Base-by-base conservation (phyloP, 352 stramenopile species). In the Pythium sukuiense region DNA sequence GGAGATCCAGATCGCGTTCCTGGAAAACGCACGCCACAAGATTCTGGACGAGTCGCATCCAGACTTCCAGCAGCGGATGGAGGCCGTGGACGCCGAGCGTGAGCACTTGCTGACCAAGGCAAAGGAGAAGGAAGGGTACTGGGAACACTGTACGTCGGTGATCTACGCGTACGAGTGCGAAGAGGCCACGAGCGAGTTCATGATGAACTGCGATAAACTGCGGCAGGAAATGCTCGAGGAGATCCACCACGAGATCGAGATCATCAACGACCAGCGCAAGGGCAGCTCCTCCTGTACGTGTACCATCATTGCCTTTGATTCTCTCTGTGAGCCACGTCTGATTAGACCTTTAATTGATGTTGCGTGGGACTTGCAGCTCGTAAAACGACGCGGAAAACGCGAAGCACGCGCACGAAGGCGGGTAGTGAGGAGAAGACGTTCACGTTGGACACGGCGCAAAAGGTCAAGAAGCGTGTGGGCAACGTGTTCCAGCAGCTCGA, bases 201-300 rank as follows among this genome's bases (percentile, higher is more conserved):
- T 88, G 49, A 59, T 91, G 60, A 79, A 83, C 32, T 94, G 86
- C 66, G 85, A 90, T 39, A 90, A 89, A 65, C 68, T 94, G 56
- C 82, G 85, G 20, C 80, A 92, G 27, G 84, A 92, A 61, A 94
- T 94, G 86, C 73, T 94, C 27, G 84, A 92, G 29, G 86, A 94
- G 70, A 94, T 94, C 71, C 80, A 92, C 48, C 76, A 92, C 43
- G 86, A 94, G 71, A 92, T 94, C 72, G 83, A 94, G 64, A 88
- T 91, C 58, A 74, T 92, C 32, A 73, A 85, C 50, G 85, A 90
- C 59, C 82, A 94, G 67, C 83, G 80, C 55, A 89, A 87, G 29
- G 81, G 83, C 52, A 79, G 69, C 53, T 73, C 63, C 30, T 80
- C 75, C 1, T 69, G 79, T 86, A 77, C 55, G 72, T 20, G 58